phyloP scores from a whole-genome alignment of 768 basidiomycete genomes.

The Nidula microcarpa region DNA sequence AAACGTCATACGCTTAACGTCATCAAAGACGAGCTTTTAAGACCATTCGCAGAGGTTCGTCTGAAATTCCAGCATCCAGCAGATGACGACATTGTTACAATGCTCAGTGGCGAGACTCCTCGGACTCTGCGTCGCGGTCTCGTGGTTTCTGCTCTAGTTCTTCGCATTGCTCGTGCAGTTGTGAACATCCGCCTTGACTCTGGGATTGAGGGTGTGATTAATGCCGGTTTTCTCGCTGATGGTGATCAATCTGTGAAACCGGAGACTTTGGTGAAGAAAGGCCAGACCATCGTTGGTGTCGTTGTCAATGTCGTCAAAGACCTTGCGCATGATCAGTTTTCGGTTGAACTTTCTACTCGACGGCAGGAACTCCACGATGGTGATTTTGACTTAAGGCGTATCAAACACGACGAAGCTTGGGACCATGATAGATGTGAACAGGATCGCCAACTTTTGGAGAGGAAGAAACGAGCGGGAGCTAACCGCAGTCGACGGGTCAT shows the following conservation, averaged over 20 bases:
- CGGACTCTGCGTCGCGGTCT: conserved; percentile 75
- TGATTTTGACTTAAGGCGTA: conserved; percentile 58
- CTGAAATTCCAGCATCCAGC: conserved; percentile 57
- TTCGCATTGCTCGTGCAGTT: conserved; percentile 46
- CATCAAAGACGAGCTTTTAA: conserved; percentile 81
- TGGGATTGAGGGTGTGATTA: conserved; percentile 83
- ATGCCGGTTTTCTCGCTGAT: conserved; percentile 55
- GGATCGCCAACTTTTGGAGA: conserved; percentile 67
- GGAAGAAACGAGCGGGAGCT: conserved; percentile 84
- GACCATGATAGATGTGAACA: conserved; percentile 60
- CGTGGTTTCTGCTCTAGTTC: conserved; percentile 73
- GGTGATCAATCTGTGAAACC: conserved; percentile 26
- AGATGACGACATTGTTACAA: conserved; percentile 84
- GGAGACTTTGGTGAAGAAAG: conserved; percentile 59
- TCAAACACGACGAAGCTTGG: conserved; percentile 61
- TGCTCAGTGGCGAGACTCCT: conserved; percentile 91
- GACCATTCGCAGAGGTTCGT: conserved; percentile 78
- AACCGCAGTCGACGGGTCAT: conserved; percentile 81
- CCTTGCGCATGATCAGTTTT: conserved; percentile 56
- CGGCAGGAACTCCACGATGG: conserved; percentile 56
- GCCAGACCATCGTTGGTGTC: conserved; percentile 77
- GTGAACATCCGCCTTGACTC: conserved; percentile 84
- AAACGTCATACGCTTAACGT: conserved; percentile 89
- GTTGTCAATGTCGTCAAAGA: conserved; percentile 71
- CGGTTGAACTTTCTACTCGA: conserved; percentile 74